These are phyloP conservation scores for Talaromyces funiculosus DNA, from an alignment of 2,329 filamentous ascomycete species.

Conservation along the genomic window DNA sequence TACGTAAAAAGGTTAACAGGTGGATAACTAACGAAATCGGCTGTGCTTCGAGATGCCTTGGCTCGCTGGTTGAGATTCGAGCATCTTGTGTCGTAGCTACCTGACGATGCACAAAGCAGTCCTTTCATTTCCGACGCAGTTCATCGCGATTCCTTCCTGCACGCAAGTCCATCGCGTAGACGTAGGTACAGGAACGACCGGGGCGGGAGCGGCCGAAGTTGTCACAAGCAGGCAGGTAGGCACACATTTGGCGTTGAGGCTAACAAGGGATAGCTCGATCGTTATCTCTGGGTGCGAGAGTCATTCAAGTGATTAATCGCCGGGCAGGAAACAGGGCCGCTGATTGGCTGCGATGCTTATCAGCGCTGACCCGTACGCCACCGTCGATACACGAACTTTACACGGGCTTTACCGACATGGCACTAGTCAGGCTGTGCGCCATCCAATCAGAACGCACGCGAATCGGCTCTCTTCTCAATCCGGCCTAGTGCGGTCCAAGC, in stretches of 20 bases:
- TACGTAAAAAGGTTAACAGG: constrained; percentile 6
- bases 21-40: background rate
- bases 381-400: background rate
- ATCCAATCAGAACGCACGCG: background rate
- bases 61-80: background rate
- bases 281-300: background rate
- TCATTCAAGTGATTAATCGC: background rate
- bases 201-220: constrained; percentile 12
- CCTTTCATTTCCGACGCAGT: background rate
- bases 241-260: background rate
- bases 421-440: no score
- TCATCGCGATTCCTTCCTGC: background rate
- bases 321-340: background rate
- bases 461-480: background rate
- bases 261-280: background rate
- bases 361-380: background rate
- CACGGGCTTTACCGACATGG: no score
- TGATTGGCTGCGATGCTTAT: background rate
- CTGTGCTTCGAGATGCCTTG: background rate
- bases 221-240: background rate
- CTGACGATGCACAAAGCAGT: background rate
- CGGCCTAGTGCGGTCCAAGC: background rate
- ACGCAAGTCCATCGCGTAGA: background rate
- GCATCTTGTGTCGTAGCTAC: background rate
- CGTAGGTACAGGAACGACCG: background rate